These are phyloP conservation scores for Coemansia sp. DNA, from an alignment of 192 early-diverging fungal genomes.

Conservation along the genomic window DNA sequence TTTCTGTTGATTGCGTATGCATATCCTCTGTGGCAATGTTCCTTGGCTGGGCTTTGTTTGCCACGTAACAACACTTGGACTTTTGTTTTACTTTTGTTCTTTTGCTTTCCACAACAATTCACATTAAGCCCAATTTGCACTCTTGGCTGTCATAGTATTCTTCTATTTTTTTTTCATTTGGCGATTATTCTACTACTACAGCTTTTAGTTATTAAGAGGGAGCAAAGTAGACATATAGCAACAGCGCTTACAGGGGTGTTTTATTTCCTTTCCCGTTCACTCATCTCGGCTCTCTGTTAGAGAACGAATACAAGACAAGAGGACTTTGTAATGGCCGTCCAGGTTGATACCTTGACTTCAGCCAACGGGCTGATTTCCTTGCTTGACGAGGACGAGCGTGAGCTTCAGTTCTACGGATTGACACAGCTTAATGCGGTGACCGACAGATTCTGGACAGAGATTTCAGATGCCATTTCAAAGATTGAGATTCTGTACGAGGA, in stretches of 20 bases:
- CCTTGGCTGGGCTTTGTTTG: too few relatives aligned
- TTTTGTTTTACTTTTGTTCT: too few relatives aligned
- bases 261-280: slow-evolving; percentile 5
- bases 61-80: too few relatives aligned
- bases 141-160: too few relatives aligned
- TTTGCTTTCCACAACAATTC: too few relatives aligned
- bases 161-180: too few relatives aligned
- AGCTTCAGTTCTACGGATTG: slow-evolving; percentile 91
- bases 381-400: slow-evolving; percentile 88
- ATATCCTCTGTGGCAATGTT: too few relatives aligned
- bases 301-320: not conserved
- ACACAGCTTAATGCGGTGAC: slow-evolving; percentile 86
- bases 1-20: too few relatives aligned
- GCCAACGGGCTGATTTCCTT: slow-evolving; percentile 85
- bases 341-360: slow-evolving; percentile 43
- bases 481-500: slow-evolving; percentile 97
- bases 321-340: slow-evolving; percentile 26
- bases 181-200: too few relatives aligned
- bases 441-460: slow-evolving; percentile 98
- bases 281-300: not conserved
- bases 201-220: too few relatives aligned
- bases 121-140: too few relatives aligned
- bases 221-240: too few relatives aligned
- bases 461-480: slow-evolving; percentile 76
- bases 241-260: not conserved